Conservation (phyloP, 305 asterid genomes). For the Fraxinus xanthoxyloides region DNA sequence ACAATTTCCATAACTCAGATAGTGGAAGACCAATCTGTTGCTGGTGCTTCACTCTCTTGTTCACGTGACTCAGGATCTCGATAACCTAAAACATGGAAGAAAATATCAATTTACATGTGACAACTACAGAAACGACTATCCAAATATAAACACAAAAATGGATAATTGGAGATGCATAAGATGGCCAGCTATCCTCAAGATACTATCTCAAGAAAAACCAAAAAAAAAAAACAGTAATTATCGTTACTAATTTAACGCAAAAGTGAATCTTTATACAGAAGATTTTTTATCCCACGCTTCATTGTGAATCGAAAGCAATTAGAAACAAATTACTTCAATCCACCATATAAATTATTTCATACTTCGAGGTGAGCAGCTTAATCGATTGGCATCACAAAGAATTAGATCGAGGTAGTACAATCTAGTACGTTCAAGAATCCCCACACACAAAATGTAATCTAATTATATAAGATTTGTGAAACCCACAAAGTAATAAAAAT, state of each 20-base stretch:
- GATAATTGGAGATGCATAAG: background rate
- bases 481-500: background rate
- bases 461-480: background rate
- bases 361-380: background rate
- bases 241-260: background rate
- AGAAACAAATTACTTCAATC: background rate
- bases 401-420: background rate
- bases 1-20: constrained; percentile 72
- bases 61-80: constrained; percentile 86
- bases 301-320: background rate
- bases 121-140: constrained; percentile 16
- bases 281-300: background rate
- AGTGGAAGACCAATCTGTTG: constrained; percentile 66
- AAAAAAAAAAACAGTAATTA: background rate
- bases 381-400: background rate
- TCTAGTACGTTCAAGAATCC: background rate
- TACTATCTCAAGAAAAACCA: background rate
- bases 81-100: constrained; percentile 54
- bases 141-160: background rate
- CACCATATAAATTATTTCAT: background rate
- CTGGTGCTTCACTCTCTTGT: constrained; percentile 92
- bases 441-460: background rate
- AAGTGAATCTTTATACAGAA: background rate
- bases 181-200: constrained; percentile 10
- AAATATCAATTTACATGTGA: constrained; percentile 16